These are phyloP conservation scores for Hypoxylon sp. DNA, from an alignment of 2,329 filamentous ascomycete genomes.

Conservation along the genomic window DNA sequence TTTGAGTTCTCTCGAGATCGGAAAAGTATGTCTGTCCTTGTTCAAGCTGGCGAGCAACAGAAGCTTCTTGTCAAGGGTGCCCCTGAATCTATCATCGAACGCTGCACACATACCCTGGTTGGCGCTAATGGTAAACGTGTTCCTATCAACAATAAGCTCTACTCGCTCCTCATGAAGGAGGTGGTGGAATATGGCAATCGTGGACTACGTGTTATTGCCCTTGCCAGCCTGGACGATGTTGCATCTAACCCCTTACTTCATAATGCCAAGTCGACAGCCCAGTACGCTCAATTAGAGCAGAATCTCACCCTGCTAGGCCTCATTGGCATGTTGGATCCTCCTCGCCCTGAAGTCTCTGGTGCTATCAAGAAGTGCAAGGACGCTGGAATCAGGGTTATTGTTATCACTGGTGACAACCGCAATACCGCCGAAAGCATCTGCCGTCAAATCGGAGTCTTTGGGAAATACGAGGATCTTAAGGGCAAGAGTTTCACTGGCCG, in stretches of 20 bases:
- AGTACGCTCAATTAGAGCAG: conserved; percentile 91
- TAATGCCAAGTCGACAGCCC: conserved; percentile 82
- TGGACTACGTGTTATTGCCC: conserved; percentile 93
- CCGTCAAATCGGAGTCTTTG: conserved; percentile 95
- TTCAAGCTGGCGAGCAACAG: conserved; percentile 76
- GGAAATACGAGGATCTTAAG: conserved; percentile 80
- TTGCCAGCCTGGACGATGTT: conserved; percentile 86
- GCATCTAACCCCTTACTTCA: conserved; percentile 76
- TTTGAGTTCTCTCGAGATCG: conserved; percentile 98
- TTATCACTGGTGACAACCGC: conserved; percentile 98
- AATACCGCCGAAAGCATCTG: conserved; percentile 98
- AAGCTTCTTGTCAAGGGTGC: conserved; percentile 96
- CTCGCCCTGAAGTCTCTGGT: conserved; percentile 87
- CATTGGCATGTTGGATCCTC: conserved; percentile 96
- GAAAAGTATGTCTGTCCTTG: conserved; percentile 99
- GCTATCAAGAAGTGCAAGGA: conserved; percentile 92
- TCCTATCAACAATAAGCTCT: conserved; percentile 76
- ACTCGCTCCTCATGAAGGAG: conserved; percentile 79
- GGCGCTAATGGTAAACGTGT: conserved; percentile 85
- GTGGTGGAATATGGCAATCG: conserved; percentile 91
- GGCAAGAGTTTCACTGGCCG: conserved; percentile 97
- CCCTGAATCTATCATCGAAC: conserved; percentile 92
- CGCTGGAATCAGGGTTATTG: conserved; percentile 95
- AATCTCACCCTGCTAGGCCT: conserved; percentile 94
- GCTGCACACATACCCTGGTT: conserved; percentile 85